Base-by-base conservation (phyloP, 2,329 filamentous ascomycete genomes). In the Fusarium mundagurra region DNA sequence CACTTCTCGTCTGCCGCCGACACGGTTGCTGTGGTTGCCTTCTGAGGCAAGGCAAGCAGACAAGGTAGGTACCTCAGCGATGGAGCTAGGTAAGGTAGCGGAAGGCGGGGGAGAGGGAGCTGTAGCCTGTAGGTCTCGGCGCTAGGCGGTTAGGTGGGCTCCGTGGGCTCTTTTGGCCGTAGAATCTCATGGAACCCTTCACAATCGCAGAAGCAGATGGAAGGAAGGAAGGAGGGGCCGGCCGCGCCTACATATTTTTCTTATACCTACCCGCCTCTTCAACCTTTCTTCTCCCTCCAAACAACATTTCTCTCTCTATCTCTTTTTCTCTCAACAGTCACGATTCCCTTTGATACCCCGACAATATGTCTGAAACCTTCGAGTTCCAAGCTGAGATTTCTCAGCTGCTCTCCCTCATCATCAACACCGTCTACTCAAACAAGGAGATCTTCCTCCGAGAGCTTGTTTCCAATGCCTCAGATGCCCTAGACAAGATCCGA, bases 311-410 rank as follows among this genome's bases (percentile, higher is more conserved):
- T 54, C 38, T 74, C 60, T 71, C 61, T 65, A 13, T 13, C 71
- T 72, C 64, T 53, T 45, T 60, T 45, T 34, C 59, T 72, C 73
- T 74, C 70, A 73, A 53, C 47, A 79, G 73, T 80, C 78, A 79
- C 78, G 72, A 77, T 78, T 79, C 73, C 75, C 74, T 81, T 81
- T 81, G 80, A 83, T 84, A 84, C 79, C 84, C 84, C 85, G 82
- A 83, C 86, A 93, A 85, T 85, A 98, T 97, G 94, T 87, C 94
- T 86, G 95, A 98, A 90, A 98, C 95, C 80, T 99, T 99, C 89
- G 96, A 98, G 93, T 99, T 98, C 90, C 96, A 99, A 93, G 96
- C 96, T 93, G 96, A 99, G 94, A 99, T 99, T 85, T 98, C 96
- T 93, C 96, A 99, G 94, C 94, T 99, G 79, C 93, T 99, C 84